Percentiles rank a stretch among this genome's conserved stretches.
Conservation (phyloP, 2,329 filamentous ascomycete genomes). For the Microcyclospora pomicola region DNA sequence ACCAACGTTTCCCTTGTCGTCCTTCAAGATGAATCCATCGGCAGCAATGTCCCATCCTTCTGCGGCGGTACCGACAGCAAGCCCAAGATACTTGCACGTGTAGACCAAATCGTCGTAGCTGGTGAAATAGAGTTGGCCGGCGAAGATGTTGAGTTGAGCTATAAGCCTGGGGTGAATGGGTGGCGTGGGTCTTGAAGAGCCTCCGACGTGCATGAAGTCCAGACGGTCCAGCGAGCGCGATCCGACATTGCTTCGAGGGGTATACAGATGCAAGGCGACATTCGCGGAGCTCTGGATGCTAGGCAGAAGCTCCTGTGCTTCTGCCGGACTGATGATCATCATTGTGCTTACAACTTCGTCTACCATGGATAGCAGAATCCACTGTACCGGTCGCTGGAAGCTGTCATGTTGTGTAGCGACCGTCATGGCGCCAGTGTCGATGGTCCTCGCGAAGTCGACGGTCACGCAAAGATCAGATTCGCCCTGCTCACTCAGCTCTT, state of each 20-base stretch:
- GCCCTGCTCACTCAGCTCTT: too few species aligned
- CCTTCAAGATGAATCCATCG: too few species aligned
- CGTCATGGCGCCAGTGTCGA: not conserved
- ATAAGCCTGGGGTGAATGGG: too few species aligned
- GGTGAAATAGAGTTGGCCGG: conserved; percentile 51
- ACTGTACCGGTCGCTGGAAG: conserved; percentile 42
- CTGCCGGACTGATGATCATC: conserved; percentile 46
- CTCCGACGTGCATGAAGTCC: conserved; percentile 25
- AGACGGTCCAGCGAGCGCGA: conserved; percentile 32
- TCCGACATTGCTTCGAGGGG: conserved; percentile 29
- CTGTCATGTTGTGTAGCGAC: conserved; percentile 21
- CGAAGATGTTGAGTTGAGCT: conserved; percentile 47
- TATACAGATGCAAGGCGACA: conserved; percentile 39
- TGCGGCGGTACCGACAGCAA: conserved; percentile 15
- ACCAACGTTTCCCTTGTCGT: too few species aligned
- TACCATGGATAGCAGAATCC: conserved; percentile 31
- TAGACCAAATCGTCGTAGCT: conserved; percentile 41
- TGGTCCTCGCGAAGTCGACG: conserved; percentile 31
- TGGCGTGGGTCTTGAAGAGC: conserved; percentile 6
- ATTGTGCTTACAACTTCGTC: conserved; percentile 13
- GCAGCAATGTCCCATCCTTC: too few species aligned
- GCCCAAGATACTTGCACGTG: conserved; percentile 39
- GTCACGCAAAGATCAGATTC: too few species aligned
- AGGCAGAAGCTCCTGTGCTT: conserved; percentile 40
- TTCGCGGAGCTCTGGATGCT: conserved; percentile 24